phyloP scores from a whole-genome alignment of 805 yeast species.

The Schizosaccharomyces octosporus region DNA sequence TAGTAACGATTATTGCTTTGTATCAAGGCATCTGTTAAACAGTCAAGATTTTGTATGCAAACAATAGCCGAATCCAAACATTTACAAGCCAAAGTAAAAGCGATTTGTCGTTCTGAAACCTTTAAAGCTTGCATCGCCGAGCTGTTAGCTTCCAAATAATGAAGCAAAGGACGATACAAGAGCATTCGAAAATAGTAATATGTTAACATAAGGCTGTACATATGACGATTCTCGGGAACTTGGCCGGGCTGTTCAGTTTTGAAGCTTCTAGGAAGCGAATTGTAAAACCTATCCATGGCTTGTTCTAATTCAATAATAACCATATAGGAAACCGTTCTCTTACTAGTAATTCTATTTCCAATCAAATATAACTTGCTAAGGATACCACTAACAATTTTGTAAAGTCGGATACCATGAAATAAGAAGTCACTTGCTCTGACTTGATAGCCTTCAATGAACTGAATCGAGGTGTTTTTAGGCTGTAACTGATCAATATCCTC shows the following conservation, averaged over 20 bases:
- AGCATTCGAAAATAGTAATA: constrained; percentile 45
- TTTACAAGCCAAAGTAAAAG: background rate
- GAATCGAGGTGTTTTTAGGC: constrained; percentile 18
- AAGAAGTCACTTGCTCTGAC: background rate
- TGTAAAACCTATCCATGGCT: background rate
- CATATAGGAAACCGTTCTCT: background rate
- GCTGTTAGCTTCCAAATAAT: background rate
- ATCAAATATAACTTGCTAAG: background rate
- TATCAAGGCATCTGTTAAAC: background rate
- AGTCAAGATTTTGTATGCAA: background rate
- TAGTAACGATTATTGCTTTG: background rate
- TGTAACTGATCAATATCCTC: constrained; percentile 72
- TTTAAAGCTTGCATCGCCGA: background rate
- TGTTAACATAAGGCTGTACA: constrained; percentile 7
- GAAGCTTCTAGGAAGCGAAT: background rate
- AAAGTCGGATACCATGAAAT: background rate
- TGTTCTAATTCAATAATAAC: background rate
- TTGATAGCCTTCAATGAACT: background rate
- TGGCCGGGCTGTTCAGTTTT: constrained; percentile 12
- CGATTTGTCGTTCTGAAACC: background rate
- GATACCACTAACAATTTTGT: background rate
- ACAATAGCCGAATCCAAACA: background rate
- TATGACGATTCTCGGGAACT: background rate
- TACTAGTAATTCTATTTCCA: background rate
- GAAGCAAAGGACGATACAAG: constrained; percentile 74